Evolutionary conservation across 257 asterid genomes (phyloP).

Genomic region (Dorcoceras hygrometricum): DNA sequence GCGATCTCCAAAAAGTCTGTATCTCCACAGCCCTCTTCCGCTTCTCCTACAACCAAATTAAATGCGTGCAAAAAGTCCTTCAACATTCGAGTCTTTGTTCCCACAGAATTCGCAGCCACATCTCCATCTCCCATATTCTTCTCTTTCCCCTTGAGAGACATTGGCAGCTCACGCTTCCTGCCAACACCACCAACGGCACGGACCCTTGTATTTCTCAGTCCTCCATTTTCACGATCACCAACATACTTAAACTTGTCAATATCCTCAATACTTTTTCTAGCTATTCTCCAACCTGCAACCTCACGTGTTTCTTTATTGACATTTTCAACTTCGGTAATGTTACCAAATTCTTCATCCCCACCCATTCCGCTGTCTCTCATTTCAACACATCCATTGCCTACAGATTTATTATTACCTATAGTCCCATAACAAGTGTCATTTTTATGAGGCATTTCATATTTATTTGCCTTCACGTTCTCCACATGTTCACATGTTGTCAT

Average conservation of each 20-base stretch:
- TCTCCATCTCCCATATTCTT: conserved; percentile 16
- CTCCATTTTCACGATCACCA: conserved; percentile 1
- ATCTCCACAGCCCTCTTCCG: conserved; percentile 11
- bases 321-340: neutral
- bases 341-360: conserved; percentile 2
- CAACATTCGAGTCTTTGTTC: conserved; percentile 20
- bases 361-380: conserved; percentile 3
- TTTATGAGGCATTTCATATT: conserved; percentile 10
- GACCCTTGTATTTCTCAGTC: neutral
- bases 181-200: neutral
- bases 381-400: conserved; percentile 12
- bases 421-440: neutral
- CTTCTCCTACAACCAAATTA: conserved; percentile 17
- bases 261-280: conserved; percentile 16
- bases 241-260: conserved; percentile 22
- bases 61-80: conserved; percentile 23
- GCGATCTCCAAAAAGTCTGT: conserved; percentile 35
- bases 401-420: neutral
- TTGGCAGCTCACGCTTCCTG: conserved; percentile 34
- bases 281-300: conserved; percentile 10
- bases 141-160: conserved; percentile 25
- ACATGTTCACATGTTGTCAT: neutral
- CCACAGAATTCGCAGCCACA: neutral
- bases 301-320: neutral
- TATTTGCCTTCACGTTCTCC: neutral